phyloP scores from a whole-genome alignment of 345 rosid genomes.

The Barbarea vulgaris region DNA sequence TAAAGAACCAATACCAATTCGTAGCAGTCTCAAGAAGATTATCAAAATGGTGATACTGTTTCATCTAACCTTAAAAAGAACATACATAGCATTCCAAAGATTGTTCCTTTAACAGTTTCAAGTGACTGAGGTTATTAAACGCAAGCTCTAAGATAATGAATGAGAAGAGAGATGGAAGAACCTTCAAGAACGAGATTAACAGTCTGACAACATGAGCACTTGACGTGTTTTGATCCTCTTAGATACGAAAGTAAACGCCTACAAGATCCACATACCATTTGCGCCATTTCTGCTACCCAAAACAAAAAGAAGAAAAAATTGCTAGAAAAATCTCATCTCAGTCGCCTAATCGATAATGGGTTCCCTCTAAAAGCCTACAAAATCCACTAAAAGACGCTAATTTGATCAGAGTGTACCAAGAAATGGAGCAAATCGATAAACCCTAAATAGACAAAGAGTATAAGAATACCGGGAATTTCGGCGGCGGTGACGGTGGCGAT shows the following conservation, averaged over 20 bases:
- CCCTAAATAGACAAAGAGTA: not conserved
- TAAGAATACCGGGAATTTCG: slow-evolving; percentile 4
- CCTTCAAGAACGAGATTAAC: slow-evolving; percentile 87
- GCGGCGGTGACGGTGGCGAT: slow-evolving; percentile 18
- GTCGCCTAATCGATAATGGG: slow-evolving; percentile 8
- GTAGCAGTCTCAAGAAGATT: not conserved
- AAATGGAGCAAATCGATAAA: not conserved
- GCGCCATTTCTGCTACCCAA: slow-evolving; percentile 58
- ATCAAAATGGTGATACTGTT: not conserved
- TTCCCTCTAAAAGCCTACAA: slow-evolving; percentile 15
- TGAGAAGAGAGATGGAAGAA: slow-evolving; percentile 32
- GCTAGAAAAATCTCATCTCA: slow-evolving; percentile 13
- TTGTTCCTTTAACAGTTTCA: not conserved
- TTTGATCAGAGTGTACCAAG: not conserved
- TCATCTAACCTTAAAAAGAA: not conserved
- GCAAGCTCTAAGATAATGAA: slow-evolving; percentile 3
- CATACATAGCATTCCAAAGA: not conserved
- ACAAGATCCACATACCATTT: slow-evolving; percentile 96
- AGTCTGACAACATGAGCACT: slow-evolving; percentile 69
- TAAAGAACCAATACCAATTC: not conserved
- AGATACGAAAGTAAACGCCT: slow-evolving; percentile 74
- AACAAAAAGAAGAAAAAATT: not conserved
- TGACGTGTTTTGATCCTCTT: slow-evolving; percentile 61
- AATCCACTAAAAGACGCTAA: slow-evolving; percentile 27
- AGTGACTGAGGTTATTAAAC: not conserved